Percentiles rank a stretch among this genome's conserved stretches.
Conservation (phyloP, 2,329 filamentous ascomycete genomes). For the Diaporthe sp. region DNA sequence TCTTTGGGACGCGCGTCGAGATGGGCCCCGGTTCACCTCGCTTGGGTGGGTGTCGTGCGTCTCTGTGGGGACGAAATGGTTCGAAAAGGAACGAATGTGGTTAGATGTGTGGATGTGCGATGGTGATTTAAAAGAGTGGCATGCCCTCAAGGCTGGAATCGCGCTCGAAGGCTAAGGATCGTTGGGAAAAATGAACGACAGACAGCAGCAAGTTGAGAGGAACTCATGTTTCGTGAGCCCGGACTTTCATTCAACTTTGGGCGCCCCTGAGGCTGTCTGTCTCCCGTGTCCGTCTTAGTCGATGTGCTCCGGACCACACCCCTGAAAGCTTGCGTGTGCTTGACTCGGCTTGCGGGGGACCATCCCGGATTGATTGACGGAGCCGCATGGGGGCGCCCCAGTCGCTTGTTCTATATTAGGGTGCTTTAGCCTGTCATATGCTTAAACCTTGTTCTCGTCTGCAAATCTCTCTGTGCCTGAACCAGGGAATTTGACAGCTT, state of each 20-base stretch:
- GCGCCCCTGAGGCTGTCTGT: conserved; percentile 2
- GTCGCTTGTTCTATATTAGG: conserved; percentile 1
- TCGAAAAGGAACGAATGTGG: conserved; percentile 7
- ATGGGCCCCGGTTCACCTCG: background rate
- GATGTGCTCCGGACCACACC: conserved; percentile 18
- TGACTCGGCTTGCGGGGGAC: conserved; percentile 9
- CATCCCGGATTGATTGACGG: background rate
- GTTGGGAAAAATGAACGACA: background rate
- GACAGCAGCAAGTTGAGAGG: background rate
- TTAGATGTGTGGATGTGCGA: background rate
- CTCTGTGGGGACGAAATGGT: background rate
- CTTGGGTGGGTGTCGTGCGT: background rate
- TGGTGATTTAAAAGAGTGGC: conserved; percentile 3
- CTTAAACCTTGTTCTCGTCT: conserved; percentile 13
- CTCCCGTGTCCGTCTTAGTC: conserved; percentile 17
- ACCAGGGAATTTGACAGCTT: background rate
- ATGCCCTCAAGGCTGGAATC: conserved; percentile 14
- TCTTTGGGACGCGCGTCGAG: conserved; percentile 15
- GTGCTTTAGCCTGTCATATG: background rate
- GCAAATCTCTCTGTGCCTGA: background rate
- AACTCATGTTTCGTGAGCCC: background rate
- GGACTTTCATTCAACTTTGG: background rate
- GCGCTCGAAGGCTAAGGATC: background rate
- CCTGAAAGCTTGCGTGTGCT: conserved; percentile 19
- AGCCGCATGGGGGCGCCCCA: background rate